Evolutionary conservation across 768 basidiomycete species (phyloP), one percentile per base, ranked within the genome.

Genomic region (Gelatoporia subvermispora): DNA sequence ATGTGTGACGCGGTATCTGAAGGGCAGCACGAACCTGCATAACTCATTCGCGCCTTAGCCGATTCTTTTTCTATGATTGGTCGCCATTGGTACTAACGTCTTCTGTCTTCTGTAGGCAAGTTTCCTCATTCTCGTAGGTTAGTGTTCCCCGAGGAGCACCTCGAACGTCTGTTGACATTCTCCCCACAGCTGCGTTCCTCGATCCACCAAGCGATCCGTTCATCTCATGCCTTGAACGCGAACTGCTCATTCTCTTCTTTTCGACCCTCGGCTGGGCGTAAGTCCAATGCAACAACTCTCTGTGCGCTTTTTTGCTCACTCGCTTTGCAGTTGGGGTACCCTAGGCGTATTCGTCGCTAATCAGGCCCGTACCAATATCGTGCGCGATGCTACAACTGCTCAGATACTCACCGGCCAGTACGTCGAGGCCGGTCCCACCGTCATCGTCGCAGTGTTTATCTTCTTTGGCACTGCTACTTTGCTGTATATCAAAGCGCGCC

Each of bases 121-220:
- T 41, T 87, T 85, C 57, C 55, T 88, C 8, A 76, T 87, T 40
- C 65, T 86, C 3, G 74, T 88, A 3, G 77, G 84, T 82, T 45
- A 50, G 59, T 39, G 16, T n/a, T n/a, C 4, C 5, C 15, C 20
- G 15, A 31, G 7, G 17, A 18, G 5, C 13, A 13, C 28, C 7
- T 31, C 13, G 7, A 31, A 31, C 28, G 28, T 7, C 28, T 31
- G 28, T 13, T 31, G 28, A 31, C 13, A 5, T 13, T 5, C 5
- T 3, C 24, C 34, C 17, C 15, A 13, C 45, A 85, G 85, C 78
- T 3, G 67, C 80, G 0, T 77, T 88, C 53, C 54, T 89, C 3
- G 83, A 82, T 3, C 82, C 87, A 1, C 85, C 87, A 0, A 68
- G 59, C 18, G 85, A 85, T 46, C 82, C 84, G 1, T 85, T 88